A percentile compares a stretch with the other conserved stretches of the same genome.
Conservation (phyloP, 257 asterid species). For the Verbena officinalis region DNA sequence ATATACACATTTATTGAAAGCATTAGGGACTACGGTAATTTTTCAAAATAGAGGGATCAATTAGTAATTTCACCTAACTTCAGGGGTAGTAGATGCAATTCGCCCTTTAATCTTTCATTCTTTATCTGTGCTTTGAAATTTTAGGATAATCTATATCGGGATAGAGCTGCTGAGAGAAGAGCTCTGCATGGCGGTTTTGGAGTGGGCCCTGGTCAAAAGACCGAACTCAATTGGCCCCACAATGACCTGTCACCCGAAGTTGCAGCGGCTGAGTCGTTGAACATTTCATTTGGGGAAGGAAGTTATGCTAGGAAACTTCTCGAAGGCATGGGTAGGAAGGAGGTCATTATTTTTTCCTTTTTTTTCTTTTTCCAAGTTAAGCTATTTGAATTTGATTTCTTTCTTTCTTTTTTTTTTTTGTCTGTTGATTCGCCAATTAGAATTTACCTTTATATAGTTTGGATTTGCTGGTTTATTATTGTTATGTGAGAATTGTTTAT, state of each 20-base stretch:
- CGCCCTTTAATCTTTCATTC: no score
- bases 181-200: conserved; percentile 91
- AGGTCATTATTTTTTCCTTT: conserved; percentile 63
- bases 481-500: background rate
- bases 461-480: no score
- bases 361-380: no score
- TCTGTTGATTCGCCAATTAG: no score
- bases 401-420: no score
- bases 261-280: conserved; percentile 77
- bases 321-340: conserved; percentile 99
- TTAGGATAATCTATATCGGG: conserved; percentile 69
- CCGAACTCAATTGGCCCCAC: conserved; percentile 27
- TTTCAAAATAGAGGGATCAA: no score
- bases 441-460: no score
- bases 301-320: conserved; percentile 91
- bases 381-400: no score
- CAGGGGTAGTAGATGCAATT: no score
- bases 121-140: conserved; percentile 8
- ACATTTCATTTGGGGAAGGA: conserved; percentile 77
- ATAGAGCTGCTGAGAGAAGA: conserved; percentile 98
- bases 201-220: conserved; percentile 92
- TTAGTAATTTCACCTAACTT: no score
- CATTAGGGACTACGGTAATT: no score
- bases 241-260: conserved; percentile 59
- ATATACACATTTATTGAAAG: no score